Base-by-base conservation (phyloP, 2,329 filamentous ascomycete genomes). In the Fusarium xylarioides region DNA sequence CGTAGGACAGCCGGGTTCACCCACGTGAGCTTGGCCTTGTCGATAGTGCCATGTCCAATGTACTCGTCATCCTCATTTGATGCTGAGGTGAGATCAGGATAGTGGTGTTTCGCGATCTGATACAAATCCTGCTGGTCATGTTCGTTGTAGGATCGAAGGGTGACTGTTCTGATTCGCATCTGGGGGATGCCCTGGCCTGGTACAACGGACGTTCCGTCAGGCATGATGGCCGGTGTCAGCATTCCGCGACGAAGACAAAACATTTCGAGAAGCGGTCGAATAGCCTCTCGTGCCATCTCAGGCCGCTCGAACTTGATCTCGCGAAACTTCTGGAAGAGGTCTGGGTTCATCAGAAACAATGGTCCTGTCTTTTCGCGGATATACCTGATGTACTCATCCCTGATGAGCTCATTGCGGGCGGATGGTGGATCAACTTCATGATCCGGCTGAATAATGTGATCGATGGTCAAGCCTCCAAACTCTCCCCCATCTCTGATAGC, bases 131-230 rank as follows among this genome's bases (percentile, higher is more conserved):
- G 0, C 14, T 49, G 4, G 11, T 30, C 46, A 0, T 30, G 1
- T 1, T 49, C 10, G 15, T 32, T 8, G 3, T 8, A 12, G 4
- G 15, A 8, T 0, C 5, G 28, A 8, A 49, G 14, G 0, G 1
- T 5, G 4, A 52, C 32, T 0, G n/a, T 52, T 35, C 32, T 15
- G 18, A 53, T 35, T 1, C 0, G 3, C n/a, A 53, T 53, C 0
- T 0, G 0, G 0, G 50, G 50, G 2, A 53, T 53, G 0, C 23
- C 34, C 0, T 53, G 19, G 4, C 50, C 0, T 38, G 50, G 50
- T 0, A 28, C 34, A 0, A 53, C 34, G 2, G 10, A 0, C 0
- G 19, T 37, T 0, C 50, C 50, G 5, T 37, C 19, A 0, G 50
- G 50, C 34, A 53, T 53, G 1, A 0, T 37, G 0, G 34, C 10